Evolutionary conservation across 148 eudicot genomes (phyloP), one percentile per base, ranked within the genome.

Genomic region (Pouteria glomerata): DNA sequence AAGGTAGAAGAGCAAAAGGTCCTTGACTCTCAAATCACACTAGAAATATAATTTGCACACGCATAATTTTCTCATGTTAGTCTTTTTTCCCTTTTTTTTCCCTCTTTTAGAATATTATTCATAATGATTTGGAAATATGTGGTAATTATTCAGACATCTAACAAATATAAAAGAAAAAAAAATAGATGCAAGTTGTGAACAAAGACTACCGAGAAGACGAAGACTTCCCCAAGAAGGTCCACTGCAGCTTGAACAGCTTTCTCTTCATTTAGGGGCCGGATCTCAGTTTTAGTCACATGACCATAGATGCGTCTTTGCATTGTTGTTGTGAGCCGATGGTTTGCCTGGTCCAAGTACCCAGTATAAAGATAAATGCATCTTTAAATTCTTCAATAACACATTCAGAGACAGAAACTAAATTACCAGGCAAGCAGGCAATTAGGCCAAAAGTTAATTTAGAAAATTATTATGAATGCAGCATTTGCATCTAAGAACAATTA

Each of bases 181-280:
- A 52, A n/a, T n/a, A 52, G n/a, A 30, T 29, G 62, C 23, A 62
- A 48, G 31, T 70, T 45, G 47, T 27, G 50, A 34, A 74, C 52
- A 73, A 33, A 71, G 47, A 27, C 69, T 91, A 94, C 98, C 93
- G 87, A 67, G 79, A 94, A 94, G 74, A 94, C 82, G 56, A 94
- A 94, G 63, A 91, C 18, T 77, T 94, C 98, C 33, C 97, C 97
- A 56, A 94, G 51, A 64, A 94, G 93, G 70, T 91, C 97, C 8
- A 84, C 89, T 27, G 98, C 98, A 48, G 86, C 93, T 82, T 91
- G 97, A 78, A 94, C 89, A 75, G 98, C 98, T 81, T 80, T 94
- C 79, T 87, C 97, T 81, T 94, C 97, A 73, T 94, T 86, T 69
- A 94, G 69, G 63, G 98, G 98, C 48, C 96, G 89, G 72, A 94